Evolutionary conservation across 2,329 filamentous ascomycete genomes (phyloP), one percentile per base, ranked within the genome.

Genomic region (Cladosporium sp.): DNA sequence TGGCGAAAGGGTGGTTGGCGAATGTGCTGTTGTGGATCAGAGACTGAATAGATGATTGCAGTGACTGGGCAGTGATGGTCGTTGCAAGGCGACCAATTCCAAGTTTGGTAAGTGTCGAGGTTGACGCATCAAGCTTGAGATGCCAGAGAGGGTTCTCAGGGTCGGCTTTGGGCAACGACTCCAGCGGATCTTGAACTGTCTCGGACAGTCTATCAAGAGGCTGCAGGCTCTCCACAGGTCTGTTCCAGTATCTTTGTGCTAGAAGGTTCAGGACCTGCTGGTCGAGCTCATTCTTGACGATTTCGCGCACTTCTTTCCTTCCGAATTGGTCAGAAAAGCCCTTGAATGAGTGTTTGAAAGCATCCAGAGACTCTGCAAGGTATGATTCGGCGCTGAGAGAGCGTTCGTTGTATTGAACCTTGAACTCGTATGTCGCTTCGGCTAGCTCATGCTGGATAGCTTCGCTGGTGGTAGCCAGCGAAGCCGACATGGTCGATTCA

Each of bases 321-420:
- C 95, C 95, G 74, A 99, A 99, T 34, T 87, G 86, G 71, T 96
- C 92, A 0, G 92, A 89, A 75, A 98, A 97, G 71, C 91, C 90
- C 77, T 97, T 97, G 81, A 99, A 99, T 0, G 92, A 92, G 78
- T 98, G 96, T 80, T 99, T 99, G 85, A 99, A 98, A 24, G 90
- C 89, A 78, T 99, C 95, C 3, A 99, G 82, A 71, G 92, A 96
- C 78, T 98, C 95, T 1, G 95, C 95, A 47, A 99, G 86, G 76
- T 99, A 99, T 4, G 94, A 97, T 77, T 99, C 95, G 1, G 95
- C 95, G 60, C 92, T 97, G 41, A 99, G 83, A 1, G 94, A 92
- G 7, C 95, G 89, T 77, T 99, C 95, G 74, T 99, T 99, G 81
- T 99, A 99, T 78, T 99, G 96, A 5, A 99, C 95, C 78, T 99